Evolutionary conservation across 2,329 filamentous ascomycete species (phyloP), one percentile per base, ranked within the genome.

Genomic region (Aspergillus fumigatiaffinis): DNA sequence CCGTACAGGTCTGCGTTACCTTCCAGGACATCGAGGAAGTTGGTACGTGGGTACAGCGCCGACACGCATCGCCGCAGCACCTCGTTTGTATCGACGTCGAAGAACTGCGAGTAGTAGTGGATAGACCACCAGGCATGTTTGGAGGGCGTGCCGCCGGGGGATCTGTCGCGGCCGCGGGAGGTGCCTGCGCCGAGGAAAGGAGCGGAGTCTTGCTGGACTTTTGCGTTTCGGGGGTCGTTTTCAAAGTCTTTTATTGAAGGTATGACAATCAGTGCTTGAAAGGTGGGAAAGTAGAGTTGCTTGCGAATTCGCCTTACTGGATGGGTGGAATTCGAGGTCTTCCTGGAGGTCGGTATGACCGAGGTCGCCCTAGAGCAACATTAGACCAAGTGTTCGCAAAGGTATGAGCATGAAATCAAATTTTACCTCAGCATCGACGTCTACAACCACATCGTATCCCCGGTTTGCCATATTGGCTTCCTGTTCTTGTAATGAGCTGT

Each of bases 251-350:
- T 17, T 26, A 42, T 20, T 54, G 25, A 46, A 4, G 20, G 4
- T 8, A 51, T 51, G 3, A 17, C 28, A 9, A 41, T 35, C 20
- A 51, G 50, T 32, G 12, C 9, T 4, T 17, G 17, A 25, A 10
- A 21, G 9, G 12, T 38, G n/a, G 28, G 17, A 26, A 47, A 25
- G 25, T 50, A 29, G 25, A 12, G 21, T 21, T 29, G 25, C 12
- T 23, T 28, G 28, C 17, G 50, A 44, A 28, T 29, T 57, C 6
- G 55, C 35, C 78, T 66, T 78, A 87, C 85, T 87, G 64, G 92
- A 97, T 71, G 87, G 90, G 82, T 99, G 94, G 80, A 99, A 99
- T 84, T 97, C 94, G 74, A 99, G 92, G 78, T 97, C 94, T 76
- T 97, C 93, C 81, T 97, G 92, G 25, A 99, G 88, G 76, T 99